Conservation (phyloP, 106 monocot genomes). For the Dendrobium huoshanense region DNA sequence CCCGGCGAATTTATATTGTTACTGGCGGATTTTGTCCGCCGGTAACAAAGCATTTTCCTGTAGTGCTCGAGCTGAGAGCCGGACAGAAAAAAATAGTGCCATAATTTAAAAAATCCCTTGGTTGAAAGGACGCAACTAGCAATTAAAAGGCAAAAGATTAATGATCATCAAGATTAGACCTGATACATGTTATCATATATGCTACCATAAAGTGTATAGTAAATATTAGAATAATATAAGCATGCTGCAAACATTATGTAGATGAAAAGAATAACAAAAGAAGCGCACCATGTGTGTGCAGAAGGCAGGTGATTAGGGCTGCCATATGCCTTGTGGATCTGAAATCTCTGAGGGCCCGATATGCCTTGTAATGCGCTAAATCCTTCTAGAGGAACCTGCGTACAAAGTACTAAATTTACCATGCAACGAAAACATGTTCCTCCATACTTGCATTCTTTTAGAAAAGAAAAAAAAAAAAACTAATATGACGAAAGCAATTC, state of each 20-base stretch:
- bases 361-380: constrained; percentile 98
- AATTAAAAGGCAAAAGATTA: too few species aligned
- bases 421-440: not conserved
- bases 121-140: too few species aligned
- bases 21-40: too few species aligned
- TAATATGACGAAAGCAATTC: not conserved
- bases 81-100: too few species aligned
- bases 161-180: too few species aligned
- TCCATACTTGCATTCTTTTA: not conserved
- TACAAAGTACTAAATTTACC: not conserved
- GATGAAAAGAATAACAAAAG: not conserved
- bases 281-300: constrained; percentile 87
- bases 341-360: constrained; percentile 89
- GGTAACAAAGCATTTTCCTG: too few species aligned
- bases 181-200: too few species aligned
- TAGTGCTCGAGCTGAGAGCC: too few species aligned
- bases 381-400: constrained; percentile 94
- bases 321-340: constrained; percentile 98
- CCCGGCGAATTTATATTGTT: too few species aligned
- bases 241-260: not conserved
- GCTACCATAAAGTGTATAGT: too few species aligned
- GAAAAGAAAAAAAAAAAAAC: not conserved
- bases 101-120: too few species aligned
- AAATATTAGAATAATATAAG: too few species aligned
- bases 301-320: constrained; percentile 80